Conservation (phyloP, 108 stramenopile species). For the Pseudonitzschia multistriata region DNA sequence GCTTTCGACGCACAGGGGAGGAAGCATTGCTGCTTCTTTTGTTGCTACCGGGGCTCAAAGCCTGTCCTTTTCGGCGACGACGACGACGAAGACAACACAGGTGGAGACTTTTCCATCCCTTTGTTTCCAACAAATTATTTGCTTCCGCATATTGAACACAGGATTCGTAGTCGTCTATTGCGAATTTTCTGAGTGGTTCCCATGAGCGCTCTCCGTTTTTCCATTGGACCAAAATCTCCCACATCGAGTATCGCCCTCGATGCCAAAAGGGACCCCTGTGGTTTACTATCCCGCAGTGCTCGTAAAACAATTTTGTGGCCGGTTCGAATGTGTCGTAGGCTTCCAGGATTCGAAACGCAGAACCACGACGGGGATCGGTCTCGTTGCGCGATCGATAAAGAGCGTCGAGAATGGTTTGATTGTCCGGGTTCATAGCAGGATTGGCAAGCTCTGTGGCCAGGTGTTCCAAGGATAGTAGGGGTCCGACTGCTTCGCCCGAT, state of each 20-base stretch:
- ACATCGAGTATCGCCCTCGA: background rate
- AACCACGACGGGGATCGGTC: background rate
- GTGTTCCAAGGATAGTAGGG: background rate
- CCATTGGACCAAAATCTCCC: background rate
- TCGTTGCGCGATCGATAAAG: background rate
- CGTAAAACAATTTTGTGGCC: background rate
- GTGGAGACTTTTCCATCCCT: background rate
- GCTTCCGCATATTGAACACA: background rate
- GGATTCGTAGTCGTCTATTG: background rate
- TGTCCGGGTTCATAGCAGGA: no score
- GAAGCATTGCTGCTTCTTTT: no score
- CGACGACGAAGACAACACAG: background rate
- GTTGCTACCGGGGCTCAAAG: background rate
- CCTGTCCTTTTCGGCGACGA: background rate
- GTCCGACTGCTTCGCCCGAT: background rate
- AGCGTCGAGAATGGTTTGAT: constrained; percentile 16
- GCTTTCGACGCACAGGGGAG: no score
- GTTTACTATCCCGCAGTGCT: background rate
- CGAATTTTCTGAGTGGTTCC: background rate
- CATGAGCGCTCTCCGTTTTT: background rate
- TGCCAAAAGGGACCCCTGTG: background rate
- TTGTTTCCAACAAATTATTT: background rate
- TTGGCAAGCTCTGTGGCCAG: no score
- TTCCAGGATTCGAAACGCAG: background rate
- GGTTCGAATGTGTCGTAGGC: background rate